Conservation (phyloP, 495 filamentous ascomycete species). For the Tuber magnatum region DNA sequence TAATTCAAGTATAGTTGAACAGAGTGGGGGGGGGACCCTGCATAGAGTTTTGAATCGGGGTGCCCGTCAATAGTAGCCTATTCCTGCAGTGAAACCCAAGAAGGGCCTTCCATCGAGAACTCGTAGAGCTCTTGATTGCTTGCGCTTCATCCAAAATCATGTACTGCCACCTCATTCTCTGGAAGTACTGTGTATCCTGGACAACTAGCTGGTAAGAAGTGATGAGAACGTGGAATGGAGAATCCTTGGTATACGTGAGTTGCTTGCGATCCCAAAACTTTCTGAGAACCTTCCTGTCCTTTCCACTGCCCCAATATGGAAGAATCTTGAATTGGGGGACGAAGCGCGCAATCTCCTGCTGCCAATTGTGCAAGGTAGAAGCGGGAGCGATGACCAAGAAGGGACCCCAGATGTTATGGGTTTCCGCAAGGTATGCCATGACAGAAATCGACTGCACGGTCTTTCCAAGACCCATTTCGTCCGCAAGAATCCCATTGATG, state of each 20-base stretch:
- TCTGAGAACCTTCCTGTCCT: slow-evolving; percentile 87
- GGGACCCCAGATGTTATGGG: slow-evolving; percentile 96
- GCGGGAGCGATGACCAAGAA: slow-evolving; percentile 95
- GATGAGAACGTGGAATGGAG: slow-evolving; percentile 88
- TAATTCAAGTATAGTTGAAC: not conserved
- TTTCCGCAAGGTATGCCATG: slow-evolving; percentile 96
- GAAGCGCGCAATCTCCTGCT: slow-evolving; percentile 92
- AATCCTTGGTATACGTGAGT: slow-evolving; percentile 85
- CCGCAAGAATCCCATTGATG: slow-evolving; percentile 97
- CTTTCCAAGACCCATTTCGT: slow-evolving; percentile 99
- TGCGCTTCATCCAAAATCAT: slow-evolving; percentile 99
- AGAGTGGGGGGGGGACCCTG: slow-evolving; percentile 47
- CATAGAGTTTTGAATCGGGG: slow-evolving; percentile 99
- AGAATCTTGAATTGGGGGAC: slow-evolving; percentile 89
- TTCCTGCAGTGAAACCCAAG: slow-evolving; percentile 94
- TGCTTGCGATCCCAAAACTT: slow-evolving; percentile 99
- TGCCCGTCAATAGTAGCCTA: slow-evolving; percentile 87
- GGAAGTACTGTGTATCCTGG: slow-evolving; percentile 89
- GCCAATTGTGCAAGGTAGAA: slow-evolving; percentile 97
- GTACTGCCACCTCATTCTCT: slow-evolving; percentile 98
- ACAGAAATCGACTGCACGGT: slow-evolving; percentile 98
- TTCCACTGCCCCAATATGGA: slow-evolving; percentile 93
- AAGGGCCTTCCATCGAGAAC: slow-evolving; percentile 92
- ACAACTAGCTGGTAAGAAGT: slow-evolving; percentile 98
- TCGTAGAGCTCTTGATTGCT: slow-evolving; percentile 95